phyloP scores from a whole-genome alignment of 768 basidiomycete species.

The Lentinula sp. region DNA sequence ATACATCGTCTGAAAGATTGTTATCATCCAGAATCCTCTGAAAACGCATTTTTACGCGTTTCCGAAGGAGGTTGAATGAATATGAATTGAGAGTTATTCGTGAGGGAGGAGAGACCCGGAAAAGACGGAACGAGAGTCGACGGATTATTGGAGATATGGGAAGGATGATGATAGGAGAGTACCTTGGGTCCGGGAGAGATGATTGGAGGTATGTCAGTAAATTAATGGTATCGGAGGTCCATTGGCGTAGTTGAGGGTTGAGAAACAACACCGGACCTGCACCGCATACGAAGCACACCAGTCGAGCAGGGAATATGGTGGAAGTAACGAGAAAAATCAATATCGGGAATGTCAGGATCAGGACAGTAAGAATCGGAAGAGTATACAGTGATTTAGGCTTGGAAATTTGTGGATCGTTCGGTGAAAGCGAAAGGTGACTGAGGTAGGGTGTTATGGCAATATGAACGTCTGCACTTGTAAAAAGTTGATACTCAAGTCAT shows the following conservation, averaged over 20 bases:
- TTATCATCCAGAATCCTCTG: constrained; percentile 58
- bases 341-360: constrained; percentile 43
- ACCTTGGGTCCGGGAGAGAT: neutral
- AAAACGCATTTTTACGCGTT: constrained; percentile 18
- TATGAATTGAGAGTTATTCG: constrained; percentile 6
- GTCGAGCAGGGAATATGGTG: constrained; percentile 41
- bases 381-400: constrained; percentile 44
- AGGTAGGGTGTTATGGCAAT: constrained; percentile 47
- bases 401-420: constrained; percentile 31
- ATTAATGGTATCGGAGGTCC: neutral
- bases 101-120: neutral
- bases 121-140: neutral
- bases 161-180: neutral
- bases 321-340: constrained; percentile 41
- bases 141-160: neutral
- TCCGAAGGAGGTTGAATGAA: constrained; percentile 8
- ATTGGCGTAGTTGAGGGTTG: constrained; percentile 37
- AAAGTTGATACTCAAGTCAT: neutral
- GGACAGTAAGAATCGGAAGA: constrained; percentile 42
- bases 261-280: constrained; percentile 46
- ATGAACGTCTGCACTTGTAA: constrained; percentile 53
- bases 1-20: constrained; percentile 53
- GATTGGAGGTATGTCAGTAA: neutral
- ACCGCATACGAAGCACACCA: constrained; percentile 41
- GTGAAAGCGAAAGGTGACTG: constrained; percentile 44